phyloP scores from a whole-genome alignment of 2,329 filamentous ascomycete species.

The Colletotrichum limetticola region DNA sequence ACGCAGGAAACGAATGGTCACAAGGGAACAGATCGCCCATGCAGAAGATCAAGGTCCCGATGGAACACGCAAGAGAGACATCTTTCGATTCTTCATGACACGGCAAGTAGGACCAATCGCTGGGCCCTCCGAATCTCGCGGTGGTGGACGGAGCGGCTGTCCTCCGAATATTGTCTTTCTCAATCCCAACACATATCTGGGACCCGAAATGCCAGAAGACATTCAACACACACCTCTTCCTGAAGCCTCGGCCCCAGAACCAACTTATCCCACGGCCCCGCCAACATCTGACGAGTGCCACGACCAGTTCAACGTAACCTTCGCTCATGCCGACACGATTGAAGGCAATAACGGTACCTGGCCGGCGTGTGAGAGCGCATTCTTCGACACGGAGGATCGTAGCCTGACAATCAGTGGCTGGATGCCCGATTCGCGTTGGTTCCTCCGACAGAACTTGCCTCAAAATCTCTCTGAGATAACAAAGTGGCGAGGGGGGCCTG shows the following conservation, averaged over 20 bases:
- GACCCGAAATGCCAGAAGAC: conserved; percentile 41
- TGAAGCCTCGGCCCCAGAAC: not conserved
- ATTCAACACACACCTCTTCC: not conserved
- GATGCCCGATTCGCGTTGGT: conserved; percentile 53
- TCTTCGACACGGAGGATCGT: conserved; percentile 48
- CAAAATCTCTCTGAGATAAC: conserved; percentile 44
- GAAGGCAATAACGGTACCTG: conserved; percentile 43
- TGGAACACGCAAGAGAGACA: conserved; percentile 20
- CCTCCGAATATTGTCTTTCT: conserved; percentile 44
- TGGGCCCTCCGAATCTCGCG: not conserved
- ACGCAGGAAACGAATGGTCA: conserved; percentile 27
- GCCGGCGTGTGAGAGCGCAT: conserved; percentile 43
- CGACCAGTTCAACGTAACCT: conserved; percentile 10
- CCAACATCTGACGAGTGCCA: not conserved
- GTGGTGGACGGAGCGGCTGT: not conserved
- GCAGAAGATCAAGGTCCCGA: conserved; percentile 25
- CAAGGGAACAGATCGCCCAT: conserved; percentile 23
- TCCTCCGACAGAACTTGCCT: conserved; percentile 47
- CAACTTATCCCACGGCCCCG: conserved; percentile 5
- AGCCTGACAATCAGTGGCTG: conserved; percentile 57
- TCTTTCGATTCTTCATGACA: conserved; percentile 31
- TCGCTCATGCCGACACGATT: conserved; percentile 37
- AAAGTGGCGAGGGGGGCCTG: conserved; percentile 36
- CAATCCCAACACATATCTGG: conserved; percentile 53
- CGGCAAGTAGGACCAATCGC: not conserved